Evolutionary conservation across 352 stramenopile species (phyloP).

Genomic region (Phytophthora podocarpi): DNA sequence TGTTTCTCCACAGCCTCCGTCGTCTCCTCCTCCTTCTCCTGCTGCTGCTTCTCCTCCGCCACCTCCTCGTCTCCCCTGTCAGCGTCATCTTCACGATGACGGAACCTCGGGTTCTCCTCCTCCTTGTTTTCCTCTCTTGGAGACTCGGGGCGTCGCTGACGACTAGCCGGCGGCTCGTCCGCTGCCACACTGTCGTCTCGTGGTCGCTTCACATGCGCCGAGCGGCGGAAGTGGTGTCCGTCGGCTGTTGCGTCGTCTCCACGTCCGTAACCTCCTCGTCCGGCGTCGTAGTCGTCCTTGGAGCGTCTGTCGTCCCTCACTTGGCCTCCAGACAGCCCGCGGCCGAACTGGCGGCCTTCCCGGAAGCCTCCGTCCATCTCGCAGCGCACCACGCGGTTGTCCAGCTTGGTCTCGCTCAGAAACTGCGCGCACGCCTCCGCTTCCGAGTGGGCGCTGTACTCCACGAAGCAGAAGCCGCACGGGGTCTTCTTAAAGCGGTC

Average conservation of each 20-base stretch:
- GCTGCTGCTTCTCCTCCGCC: constrained; percentile 15
- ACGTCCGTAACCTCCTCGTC: constrained; percentile 77
- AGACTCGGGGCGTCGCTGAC: constrained; percentile 23
- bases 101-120: constrained; percentile 38
- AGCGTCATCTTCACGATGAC: constrained; percentile 26
- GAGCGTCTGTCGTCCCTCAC: constrained; percentile 85
- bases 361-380: constrained; percentile 90
- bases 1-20: neutral
- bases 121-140: constrained; percentile 25
- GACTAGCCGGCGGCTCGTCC: constrained; percentile 47
- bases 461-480: constrained; percentile 98
- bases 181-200: constrained; percentile 51
- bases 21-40: constrained; percentile 10
- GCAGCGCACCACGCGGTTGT: constrained; percentile 87
- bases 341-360: constrained; percentile 87
- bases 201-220: constrained; percentile 54
- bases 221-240: constrained; percentile 76
- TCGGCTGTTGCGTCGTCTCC: constrained; percentile 59
- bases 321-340: constrained; percentile 81
- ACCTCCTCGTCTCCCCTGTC: constrained; percentile 27
- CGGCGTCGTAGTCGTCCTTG: constrained; percentile 87
- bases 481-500: constrained; percentile 96
- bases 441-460: constrained; percentile 83
- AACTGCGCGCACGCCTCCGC: constrained; percentile 82
- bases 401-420: constrained; percentile 87